Conservation (phyloP, 2,329 filamentous ascomycete species). For the Zarea fungicola region DNA sequence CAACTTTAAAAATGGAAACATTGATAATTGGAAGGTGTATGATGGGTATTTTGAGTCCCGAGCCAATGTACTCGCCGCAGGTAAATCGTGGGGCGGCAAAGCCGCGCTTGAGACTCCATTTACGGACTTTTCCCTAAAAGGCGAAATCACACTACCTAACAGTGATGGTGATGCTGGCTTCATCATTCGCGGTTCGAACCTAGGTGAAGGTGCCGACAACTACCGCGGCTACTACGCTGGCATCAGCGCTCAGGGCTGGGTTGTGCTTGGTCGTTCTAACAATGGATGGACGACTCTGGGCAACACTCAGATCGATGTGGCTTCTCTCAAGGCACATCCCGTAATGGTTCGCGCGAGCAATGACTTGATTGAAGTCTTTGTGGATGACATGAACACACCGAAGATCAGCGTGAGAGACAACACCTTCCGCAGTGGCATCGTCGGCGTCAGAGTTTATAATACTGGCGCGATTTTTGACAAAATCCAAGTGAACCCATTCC, state of each 20-base stretch:
- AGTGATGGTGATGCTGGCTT: no score
- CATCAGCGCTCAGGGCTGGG: neutral
- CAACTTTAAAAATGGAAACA: no score
- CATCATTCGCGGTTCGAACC: no score
- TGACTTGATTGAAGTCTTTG: slow-evolving; percentile 14
- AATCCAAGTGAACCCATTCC: slow-evolving; percentile 9
- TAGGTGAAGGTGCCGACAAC: no score
- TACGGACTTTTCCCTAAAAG: no score
- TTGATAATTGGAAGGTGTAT: no score
- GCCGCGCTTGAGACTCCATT: no score
- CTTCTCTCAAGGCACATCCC: slow-evolving; percentile 8
- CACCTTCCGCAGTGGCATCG: slow-evolving; percentile 15
- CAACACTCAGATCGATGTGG: slow-evolving; percentile 9
- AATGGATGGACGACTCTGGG: slow-evolving; percentile 13
- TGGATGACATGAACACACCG: slow-evolving; percentile 13
- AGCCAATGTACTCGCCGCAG: no score
- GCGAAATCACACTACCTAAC: no score
- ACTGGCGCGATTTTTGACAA: slow-evolving; percentile 19
- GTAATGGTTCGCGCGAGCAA: slow-evolving; percentile 15
- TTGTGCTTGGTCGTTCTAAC: neutral
- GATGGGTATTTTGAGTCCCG: no score
- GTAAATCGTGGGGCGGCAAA: no score
- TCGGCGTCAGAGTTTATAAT: slow-evolving; percentile 17
- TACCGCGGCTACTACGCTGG: neutral
- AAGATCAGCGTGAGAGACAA: slow-evolving; percentile 14